Conservation (phyloP, 2,329 filamentous ascomycete genomes). For the Colletotrichum tamarilloi region DNA sequence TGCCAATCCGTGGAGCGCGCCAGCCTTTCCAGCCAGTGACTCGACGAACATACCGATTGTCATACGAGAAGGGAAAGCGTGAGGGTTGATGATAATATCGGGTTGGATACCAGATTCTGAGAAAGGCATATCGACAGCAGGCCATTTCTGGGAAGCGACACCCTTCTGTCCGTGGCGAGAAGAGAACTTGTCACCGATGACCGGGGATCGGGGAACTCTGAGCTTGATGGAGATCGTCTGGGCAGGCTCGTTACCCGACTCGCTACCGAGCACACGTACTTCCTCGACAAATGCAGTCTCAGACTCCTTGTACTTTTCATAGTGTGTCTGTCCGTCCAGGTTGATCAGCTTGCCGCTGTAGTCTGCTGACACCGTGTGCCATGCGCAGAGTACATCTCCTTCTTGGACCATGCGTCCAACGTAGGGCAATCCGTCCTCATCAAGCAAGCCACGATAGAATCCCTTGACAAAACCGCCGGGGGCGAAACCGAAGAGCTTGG, state of each 20-base stretch:
- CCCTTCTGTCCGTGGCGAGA: conserved; percentile 98
- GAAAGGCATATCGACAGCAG: conserved; percentile 93
- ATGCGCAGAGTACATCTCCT: conserved; percentile 88
- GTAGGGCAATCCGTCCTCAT: conserved; percentile 87
- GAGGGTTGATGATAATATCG: conserved; percentile 98
- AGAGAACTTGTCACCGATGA: conserved; percentile 99
- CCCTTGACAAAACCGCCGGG: conserved; percentile 79
- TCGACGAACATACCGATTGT: conserved; percentile 99
- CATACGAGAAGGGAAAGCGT: conserved; percentile 99
- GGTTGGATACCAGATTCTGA: conserved; percentile 96
- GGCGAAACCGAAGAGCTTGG: conserved; percentile 91
- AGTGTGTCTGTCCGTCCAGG: conserved; percentile 85
- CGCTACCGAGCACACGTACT: conserved; percentile 88
- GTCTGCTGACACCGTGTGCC: conserved; percentile 87
- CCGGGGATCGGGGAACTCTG: conserved; percentile 86
- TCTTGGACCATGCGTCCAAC: conserved; percentile 82
- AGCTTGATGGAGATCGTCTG: conserved; percentile 95
- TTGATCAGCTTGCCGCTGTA: conserved; percentile 84
- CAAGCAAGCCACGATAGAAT: conserved; percentile 77
- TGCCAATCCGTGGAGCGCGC: conserved; percentile 92
- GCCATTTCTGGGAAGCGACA: conserved; percentile 97
- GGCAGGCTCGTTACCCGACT: conserved; percentile 83
- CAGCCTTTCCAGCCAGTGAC: conserved; percentile 94
- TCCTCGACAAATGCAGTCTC: conserved; percentile 93
- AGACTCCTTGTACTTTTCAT: conserved; percentile 93